Evolutionary conservation across 208 protist genomes (phyloP).

Genomic region (Wallacemonas sp.): DNA sequence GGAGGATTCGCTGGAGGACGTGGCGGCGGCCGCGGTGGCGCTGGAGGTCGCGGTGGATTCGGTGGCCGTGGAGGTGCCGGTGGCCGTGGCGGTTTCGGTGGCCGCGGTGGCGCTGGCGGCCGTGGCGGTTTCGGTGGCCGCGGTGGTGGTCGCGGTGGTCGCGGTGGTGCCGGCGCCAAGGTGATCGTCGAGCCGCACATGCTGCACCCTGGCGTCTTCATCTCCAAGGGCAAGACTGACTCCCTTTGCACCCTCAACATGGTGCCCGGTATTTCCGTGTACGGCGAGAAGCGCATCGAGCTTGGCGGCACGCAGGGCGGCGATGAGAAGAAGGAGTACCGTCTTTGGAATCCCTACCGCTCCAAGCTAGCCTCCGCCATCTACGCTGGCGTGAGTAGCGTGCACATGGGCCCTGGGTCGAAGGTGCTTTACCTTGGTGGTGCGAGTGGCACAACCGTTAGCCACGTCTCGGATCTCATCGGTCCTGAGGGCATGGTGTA

Average conservation of each 20-base stretch:
- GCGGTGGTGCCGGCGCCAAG: conserved; percentile 93
- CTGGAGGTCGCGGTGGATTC: conserved; percentile 31
- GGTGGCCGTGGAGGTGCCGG: conserved; percentile 49
- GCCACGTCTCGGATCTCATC: conserved; percentile 99
- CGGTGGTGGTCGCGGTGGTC: conserved; percentile 54
- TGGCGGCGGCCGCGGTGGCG: conserved; percentile 21
- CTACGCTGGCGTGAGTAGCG: conserved; percentile 98
- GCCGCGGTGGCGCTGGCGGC: conserved; percentile 48
- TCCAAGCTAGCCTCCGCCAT: conserved; percentile 99
- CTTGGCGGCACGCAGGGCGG: conserved; percentile 73
- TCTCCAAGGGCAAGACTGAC: conserved; percentile 98
- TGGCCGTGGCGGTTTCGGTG: conserved; percentile 48
- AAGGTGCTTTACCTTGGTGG: conserved; percentile 99
- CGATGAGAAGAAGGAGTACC: conserved; percentile 99
- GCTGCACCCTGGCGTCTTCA: conserved; percentile 97
- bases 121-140: conserved; percentile 56
- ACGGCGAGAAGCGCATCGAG: conserved; percentile 99
- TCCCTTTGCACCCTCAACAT: conserved; percentile 98
- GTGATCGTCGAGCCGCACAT: conserved; percentile 98
- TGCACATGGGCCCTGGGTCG: conserved; percentile 98
- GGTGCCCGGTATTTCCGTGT: conserved; percentile 98
- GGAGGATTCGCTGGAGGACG: conserved; percentile 11
- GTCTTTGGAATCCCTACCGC: conserved; percentile 99
- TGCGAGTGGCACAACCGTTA: conserved; percentile 99
- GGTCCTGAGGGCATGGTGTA: conserved; percentile 99